Base-by-base conservation (phyloP, 1,284 basidiomycete species). In the Ceratobasidium papillatum region DNA sequence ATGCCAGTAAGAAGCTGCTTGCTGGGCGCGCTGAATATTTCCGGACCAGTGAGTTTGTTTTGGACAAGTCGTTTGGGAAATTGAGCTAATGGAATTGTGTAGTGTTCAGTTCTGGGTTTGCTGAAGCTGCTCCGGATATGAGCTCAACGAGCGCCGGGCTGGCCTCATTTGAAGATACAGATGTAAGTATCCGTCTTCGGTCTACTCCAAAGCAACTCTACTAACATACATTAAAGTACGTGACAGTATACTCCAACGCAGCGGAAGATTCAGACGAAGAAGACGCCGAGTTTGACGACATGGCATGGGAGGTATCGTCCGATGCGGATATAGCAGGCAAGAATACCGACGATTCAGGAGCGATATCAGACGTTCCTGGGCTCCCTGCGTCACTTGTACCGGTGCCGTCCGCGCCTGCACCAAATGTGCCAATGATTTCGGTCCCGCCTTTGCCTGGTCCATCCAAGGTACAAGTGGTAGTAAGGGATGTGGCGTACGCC, bases 401-500 rank as follows among this genome's bases (percentile, higher is more conserved):
- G 17, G 66, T 71, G 14, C 66, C 66, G 22, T 2, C 25, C 17
- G 27, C 66, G 17, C 34, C 52, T 17, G 32, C 74, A n/a, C 52
- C 47, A 8, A 43, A 22, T 32, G 43, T 66, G n/a, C 32, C 74
- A 19, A 36, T 25, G 4, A 43, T 51, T 7, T 22, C 52, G 38
- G 27, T 61, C 17, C 63, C 51, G 27, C 43, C 62, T 27, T 22
- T 76, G 38, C 71, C 76, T 34, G 76, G 77, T 36, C 77, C 76
- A 3, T 41, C 82, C 66, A 92, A 90, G 81, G 83, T 86, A 63
- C 87, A 84, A 25, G 88, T 94, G 14, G 82, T 93, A 12, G 87
- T 95, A 30, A 85, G 86, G 66, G 94, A 96, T 81, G 89, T 91
- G 3, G 91, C 94, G 0, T 95, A 94, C 81, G 84, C 87, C 7